Percentiles rank a stretch among this genome's conserved stretches.
Conservation (phyloP, 352 stramenopile species). For the Pythium scleroteichum region DNA sequence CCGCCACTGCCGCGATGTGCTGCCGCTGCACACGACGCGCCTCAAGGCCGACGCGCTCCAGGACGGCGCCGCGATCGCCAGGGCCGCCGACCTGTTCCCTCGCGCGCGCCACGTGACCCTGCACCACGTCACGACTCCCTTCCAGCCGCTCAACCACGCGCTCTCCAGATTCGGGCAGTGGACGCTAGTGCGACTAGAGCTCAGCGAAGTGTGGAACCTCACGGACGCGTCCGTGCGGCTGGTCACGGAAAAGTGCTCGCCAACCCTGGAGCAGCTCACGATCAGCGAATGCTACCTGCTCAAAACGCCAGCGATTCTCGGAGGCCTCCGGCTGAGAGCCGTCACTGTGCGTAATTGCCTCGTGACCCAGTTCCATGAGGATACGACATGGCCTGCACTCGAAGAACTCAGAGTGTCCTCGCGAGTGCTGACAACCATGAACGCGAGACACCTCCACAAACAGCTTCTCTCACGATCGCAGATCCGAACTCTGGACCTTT, state of each 20-base stretch:
- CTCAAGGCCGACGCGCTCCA: slow-evolving; percentile 38
- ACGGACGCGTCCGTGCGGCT: slow-evolving; percentile 48
- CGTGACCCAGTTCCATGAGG: slow-evolving; percentile 39
- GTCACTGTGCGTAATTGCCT: slow-evolving; percentile 51
- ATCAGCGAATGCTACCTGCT: slow-evolving; percentile 65
- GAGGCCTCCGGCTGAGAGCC: slow-evolving; percentile 31
- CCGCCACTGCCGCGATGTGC: slow-evolving; percentile 23
- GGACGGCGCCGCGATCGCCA: slow-evolving; percentile 28
- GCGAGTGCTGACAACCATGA: slow-evolving; percentile 41
- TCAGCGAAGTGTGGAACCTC: slow-evolving; percentile 50
- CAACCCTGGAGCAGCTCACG: slow-evolving; percentile 43
- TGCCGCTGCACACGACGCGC: slow-evolving; percentile 46
- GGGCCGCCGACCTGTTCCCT: slow-evolving; percentile 38
- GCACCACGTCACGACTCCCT: slow-evolving; percentile 33
- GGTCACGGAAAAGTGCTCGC: slow-evolving; percentile 31
- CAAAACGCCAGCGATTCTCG: slow-evolving; percentile 42
- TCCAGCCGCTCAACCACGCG: slow-evolving; percentile 34
- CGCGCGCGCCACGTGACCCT: slow-evolving; percentile 41
- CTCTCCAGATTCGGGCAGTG: slow-evolving; percentile 30
- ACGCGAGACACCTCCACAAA: slow-evolving; percentile 49
- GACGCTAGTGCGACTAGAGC: slow-evolving; percentile 41
- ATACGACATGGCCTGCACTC: slow-evolving; percentile 48
- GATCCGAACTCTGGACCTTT: slow-evolving; percentile 40
- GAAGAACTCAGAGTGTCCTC: slow-evolving; percentile 51
- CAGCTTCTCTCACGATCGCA: slow-evolving; percentile 28